Conservation (phyloP, 2,329 filamentous ascomycete species). For the Paramyrothecium roridum region DNA sequence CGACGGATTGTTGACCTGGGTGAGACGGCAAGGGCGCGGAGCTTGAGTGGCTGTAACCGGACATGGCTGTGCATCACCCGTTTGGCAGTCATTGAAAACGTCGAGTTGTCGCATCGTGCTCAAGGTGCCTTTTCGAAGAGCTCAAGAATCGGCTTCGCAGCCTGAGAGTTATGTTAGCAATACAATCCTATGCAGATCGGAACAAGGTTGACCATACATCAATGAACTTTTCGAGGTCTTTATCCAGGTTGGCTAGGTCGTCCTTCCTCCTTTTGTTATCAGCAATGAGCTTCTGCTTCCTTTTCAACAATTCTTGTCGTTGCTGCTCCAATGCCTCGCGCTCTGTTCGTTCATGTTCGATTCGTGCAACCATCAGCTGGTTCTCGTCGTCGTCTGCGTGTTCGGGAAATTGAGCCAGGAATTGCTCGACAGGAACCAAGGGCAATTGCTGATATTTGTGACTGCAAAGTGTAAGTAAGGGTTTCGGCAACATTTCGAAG, state of each 20-base stretch:
- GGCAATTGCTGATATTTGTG: constrained; percentile 88
- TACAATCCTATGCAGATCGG: not conserved
- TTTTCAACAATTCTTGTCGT: constrained; percentile 69
- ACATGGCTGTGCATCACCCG: too few relatives aligned
- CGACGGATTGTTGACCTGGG: too few relatives aligned
- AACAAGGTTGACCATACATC: constrained; percentile 68
- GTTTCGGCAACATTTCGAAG: not conserved
- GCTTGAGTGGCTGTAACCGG: too few relatives aligned
- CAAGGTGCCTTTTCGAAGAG: constrained; percentile 73
- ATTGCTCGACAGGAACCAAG: constrained; percentile 79
- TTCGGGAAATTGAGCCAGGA: constrained; percentile 73
- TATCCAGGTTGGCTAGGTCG: constrained; percentile 85
- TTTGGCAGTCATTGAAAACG: too few relatives aligned
- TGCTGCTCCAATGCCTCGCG: constrained; percentile 83
- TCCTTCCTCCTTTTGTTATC: constrained; percentile 92
- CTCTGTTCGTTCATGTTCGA: constrained; percentile 85
- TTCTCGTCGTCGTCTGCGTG: constrained; percentile 71
- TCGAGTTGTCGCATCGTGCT: constrained; percentile 9
- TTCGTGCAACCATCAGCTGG: constrained; percentile 82
- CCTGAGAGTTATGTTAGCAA: constrained; percentile 44
- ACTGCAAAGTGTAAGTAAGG: constrained; percentile 37
- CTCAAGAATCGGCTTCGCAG: constrained; percentile 83
- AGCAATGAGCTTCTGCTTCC: constrained; percentile 59
- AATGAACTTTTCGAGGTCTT: constrained; percentile 90
- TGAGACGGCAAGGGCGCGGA: too few relatives aligned